Base-by-base conservation (phyloP, 108 stramenopile species). In the Cylindrotheca closterium region DNA sequence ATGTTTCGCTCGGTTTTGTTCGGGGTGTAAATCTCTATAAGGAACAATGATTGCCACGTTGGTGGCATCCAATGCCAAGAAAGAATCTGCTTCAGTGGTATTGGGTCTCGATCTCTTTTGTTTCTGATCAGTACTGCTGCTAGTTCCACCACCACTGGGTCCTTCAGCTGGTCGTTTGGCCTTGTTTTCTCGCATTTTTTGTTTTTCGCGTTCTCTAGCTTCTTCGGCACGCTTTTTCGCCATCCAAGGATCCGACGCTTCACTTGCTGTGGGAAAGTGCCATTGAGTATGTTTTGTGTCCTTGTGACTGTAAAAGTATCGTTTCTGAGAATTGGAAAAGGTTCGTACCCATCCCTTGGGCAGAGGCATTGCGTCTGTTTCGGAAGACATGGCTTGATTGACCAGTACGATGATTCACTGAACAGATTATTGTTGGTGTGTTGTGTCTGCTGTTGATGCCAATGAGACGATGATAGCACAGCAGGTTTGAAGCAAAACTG, bases 1-100 rank as follows among this genome's bases (percentile, higher is more conserved):
- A 70, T 99, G 98, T 24, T 75, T 75, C 32, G 93, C 78, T 30
- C 98, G 89, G 49, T 96, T 82, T 71, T 99, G 99, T 51, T 80
- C 80, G 17, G 65, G 53, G 66, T 98, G 96, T 26, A 94, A 65
- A 68, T 99, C 98, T 21, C 99, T 73, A 68, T 91, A 99, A 19
- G 98, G 98, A 10, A 99, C 98, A 59, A 99, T 96, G 59, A 98
- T 91, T 31, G 96, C 96, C 5, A 98, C 84, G 5, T 79, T 74
- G 27, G 79, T 84, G 19, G 71, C 49, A 71, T 80, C 79, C 53
- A 79, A 55, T 0, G 55, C 75, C 65, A 84, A 63, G 4, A 70
- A 21, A 17, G 66, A 55, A 62, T 77, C 71, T 12, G 52, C 48
- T 24, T 25, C 18, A 4, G 45, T 28, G 0, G 49, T 30, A n/a